Evolutionary conservation across 2,329 filamentous ascomycete genomes (phyloP), one percentile per base, ranked within the genome.

Genomic region (Trichoderma sp.): DNA sequence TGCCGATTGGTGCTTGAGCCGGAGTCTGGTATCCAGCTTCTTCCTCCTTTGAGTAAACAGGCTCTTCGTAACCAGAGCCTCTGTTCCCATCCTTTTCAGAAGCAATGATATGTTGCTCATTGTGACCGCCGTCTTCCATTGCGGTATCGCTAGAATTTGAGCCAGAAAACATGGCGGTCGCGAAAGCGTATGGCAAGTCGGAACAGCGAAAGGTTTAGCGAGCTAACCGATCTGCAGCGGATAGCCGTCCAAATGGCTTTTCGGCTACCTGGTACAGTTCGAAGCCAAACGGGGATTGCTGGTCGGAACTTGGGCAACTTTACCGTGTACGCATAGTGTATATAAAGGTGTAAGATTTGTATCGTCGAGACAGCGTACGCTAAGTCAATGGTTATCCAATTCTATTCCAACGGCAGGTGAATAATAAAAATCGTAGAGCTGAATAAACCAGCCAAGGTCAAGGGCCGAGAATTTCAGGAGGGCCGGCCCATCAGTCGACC

Each of bases 111-210:
- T 29, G 53, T 6, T 27, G 53, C 53, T 68, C 66, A 35, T 33
- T 21, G 27, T 62, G 47, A 56, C 55, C 35, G 21, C 13, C 57
- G 2, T 64, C 59, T 7, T 63, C 59, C 31, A 58, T 57, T 13
- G 27, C 59, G 29, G 67, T 69, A 21, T 31, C 58, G 57, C 67
- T 69, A 21, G 67, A 63, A 31, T 69, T 69, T 10, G 65, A 47
- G 24, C 40, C 29, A 1, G 55, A 53, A 16, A 68, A 55, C 56
- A 60, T 60, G 40, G 24, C 43, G 53, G n/a, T 24, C 53, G 24
- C 29, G 33, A 10, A 35, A 56, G 57, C 5, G 19, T 14, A 29
- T 35, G 40, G 33, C 53, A 31, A 29, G 27, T 55, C 27, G 27
- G 24, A 13, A 8, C 40, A 52, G 21, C 10, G 19, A 49, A 21